Conservation (phyloP, 257 asterid species). For the Paulownia fortunei region DNA sequence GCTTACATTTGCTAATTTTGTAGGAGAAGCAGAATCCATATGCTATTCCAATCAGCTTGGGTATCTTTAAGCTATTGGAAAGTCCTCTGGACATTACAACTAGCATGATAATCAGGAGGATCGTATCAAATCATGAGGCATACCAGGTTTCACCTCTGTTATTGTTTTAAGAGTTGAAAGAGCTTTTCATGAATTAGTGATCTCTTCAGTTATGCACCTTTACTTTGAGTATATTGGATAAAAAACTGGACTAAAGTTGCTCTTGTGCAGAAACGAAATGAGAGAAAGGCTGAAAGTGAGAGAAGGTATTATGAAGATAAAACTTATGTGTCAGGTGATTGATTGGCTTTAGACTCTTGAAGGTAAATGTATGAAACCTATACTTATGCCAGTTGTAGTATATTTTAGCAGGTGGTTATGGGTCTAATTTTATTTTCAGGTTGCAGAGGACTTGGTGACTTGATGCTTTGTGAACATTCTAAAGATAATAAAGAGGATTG, state of each 20-base stretch:
- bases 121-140: slow-evolving; percentile 89
- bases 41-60: slow-evolving; percentile 73
- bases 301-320: slow-evolving; percentile 87
- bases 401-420: slow-evolving; percentile 16
- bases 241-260: not conserved
- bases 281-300: slow-evolving; percentile 87
- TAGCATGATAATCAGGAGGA: slow-evolving; percentile 91
- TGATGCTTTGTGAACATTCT: slow-evolving; percentile 29
- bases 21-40: slow-evolving; percentile 79
- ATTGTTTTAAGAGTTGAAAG: slow-evolving; percentile 16
- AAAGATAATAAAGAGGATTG: slow-evolving; percentile 34
- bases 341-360: slow-evolving; percentile 35
- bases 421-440: slow-evolving; percentile 29
- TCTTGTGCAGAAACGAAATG: slow-evolving; percentile 80
- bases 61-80: slow-evolving; percentile 70
- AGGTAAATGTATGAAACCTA: slow-evolving; percentile 44
- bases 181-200: not conserved
- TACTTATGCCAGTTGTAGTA: not conserved
- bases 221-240: slow-evolving; percentile 22
- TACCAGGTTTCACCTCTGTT: slow-evolving; percentile 64
- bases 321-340: slow-evolving; percentile 74
- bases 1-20: slow-evolving; percentile 31
- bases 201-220: slow-evolving; percentile 21
- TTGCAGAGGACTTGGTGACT: slow-evolving; percentile 24
- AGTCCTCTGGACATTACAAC: slow-evolving; percentile 94